These are phyloP conservation scores for Aphanomyces astaci DNA, from an alignment of 352 stramenopile genomes.

Conservation along the genomic window DNA sequence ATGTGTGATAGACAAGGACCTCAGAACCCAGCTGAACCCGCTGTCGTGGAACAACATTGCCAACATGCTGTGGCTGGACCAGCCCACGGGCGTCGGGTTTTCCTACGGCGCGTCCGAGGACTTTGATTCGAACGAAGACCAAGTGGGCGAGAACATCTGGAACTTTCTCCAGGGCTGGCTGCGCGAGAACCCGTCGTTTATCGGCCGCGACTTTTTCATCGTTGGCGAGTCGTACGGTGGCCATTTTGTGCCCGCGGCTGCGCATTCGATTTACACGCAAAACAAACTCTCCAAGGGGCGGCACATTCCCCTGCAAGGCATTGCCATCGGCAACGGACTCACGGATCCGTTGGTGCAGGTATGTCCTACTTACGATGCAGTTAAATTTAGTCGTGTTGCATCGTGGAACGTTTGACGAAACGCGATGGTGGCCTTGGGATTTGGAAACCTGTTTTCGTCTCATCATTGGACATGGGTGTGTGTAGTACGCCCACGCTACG, in stretches of 20 bases:
- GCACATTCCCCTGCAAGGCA: slow-evolving; percentile 58
- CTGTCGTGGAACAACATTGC: slow-evolving; percentile 56
- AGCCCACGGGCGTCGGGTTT: slow-evolving; percentile 48
- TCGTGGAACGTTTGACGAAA: too few relatives aligned
- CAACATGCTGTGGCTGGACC: slow-evolving; percentile 68
- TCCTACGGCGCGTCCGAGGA: slow-evolving; percentile 37
- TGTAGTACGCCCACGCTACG: slow-evolving; percentile 32
- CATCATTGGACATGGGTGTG: too few relatives aligned
- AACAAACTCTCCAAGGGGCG: slow-evolving; percentile 20
- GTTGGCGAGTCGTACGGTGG: slow-evolving; percentile 64
- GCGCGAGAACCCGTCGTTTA: slow-evolving; percentile 42
- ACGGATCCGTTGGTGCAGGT: slow-evolving; percentile 50
- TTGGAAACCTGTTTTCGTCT: too few relatives aligned
- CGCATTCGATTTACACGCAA: slow-evolving; percentile 48
- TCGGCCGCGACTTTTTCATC: slow-evolving; percentile 49
- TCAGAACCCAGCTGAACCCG: slow-evolving; percentile 42
- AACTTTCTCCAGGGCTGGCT: slow-evolving; percentile 61
- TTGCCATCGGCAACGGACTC: slow-evolving; percentile 72
- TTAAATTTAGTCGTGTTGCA: too few relatives aligned
- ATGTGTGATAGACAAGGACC: slow-evolving; percentile 40
- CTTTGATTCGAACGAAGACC: slow-evolving; percentile 38
- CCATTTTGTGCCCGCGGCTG: slow-evolving; percentile 50
- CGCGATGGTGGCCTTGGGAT: too few relatives aligned
- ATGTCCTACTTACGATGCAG: slow-evolving; percentile 6
- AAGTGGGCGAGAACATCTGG: slow-evolving; percentile 60